Evolutionary conservation across 2,329 filamentous ascomycete genomes (phyloP).

Genomic region (Byssochlamys sp.): DNA sequence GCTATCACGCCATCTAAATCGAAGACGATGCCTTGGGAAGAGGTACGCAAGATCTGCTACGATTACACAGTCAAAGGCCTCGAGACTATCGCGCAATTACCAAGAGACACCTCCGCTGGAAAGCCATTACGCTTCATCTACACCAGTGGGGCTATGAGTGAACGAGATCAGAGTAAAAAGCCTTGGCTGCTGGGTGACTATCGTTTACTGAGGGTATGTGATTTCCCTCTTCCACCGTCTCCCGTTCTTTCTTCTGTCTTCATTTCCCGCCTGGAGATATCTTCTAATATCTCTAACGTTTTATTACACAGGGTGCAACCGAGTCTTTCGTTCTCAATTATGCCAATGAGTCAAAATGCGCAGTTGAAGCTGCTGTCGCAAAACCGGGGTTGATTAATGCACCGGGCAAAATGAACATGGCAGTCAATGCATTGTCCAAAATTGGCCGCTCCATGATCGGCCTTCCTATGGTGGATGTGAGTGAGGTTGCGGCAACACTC

Average conservation of each 20-base stretch:
- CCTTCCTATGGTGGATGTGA: slow-evolving; percentile 27
- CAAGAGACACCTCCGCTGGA: slow-evolving; percentile 8
- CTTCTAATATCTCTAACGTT: neutral
- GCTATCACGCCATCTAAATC: slow-evolving; percentile 31
- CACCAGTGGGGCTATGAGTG: slow-evolving; percentile 38
- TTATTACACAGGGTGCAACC: slow-evolving; percentile 34
- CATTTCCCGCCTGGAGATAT: slow-evolving; percentile 35
- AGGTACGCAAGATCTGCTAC: slow-evolving; percentile 34
- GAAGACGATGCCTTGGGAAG: slow-evolving; percentile 21
- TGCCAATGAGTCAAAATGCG: slow-evolving; percentile 29
- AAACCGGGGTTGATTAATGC: slow-evolving; percentile 5
- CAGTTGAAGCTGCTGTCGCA: slow-evolving; percentile 32
- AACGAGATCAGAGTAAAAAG: slow-evolving; percentile 39
- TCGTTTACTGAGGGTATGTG: slow-evolving; percentile 36
- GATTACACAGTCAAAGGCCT: slow-evolving; percentile 28
- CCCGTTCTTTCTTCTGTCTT: slow-evolving; percentile 4
- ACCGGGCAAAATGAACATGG: slow-evolving; percentile 24
- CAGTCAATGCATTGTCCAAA: slow-evolving; percentile 21
- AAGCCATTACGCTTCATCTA: slow-evolving; percentile 42
- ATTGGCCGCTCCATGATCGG: slow-evolving; percentile 14
- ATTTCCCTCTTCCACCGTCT: slow-evolving; percentile 7
- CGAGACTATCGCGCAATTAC: slow-evolving; percentile 26
- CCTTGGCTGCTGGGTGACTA: slow-evolving; percentile 31
- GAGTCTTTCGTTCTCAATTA: slow-evolving; percentile 38
- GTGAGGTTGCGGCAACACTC: slow-evolving; percentile 35